Percentiles rank a stretch among this genome's conserved stretches.
phyloP scores from a whole-genome alignment of 495 filamentous ascomycete species.

The Xylaria longipes region DNA sequence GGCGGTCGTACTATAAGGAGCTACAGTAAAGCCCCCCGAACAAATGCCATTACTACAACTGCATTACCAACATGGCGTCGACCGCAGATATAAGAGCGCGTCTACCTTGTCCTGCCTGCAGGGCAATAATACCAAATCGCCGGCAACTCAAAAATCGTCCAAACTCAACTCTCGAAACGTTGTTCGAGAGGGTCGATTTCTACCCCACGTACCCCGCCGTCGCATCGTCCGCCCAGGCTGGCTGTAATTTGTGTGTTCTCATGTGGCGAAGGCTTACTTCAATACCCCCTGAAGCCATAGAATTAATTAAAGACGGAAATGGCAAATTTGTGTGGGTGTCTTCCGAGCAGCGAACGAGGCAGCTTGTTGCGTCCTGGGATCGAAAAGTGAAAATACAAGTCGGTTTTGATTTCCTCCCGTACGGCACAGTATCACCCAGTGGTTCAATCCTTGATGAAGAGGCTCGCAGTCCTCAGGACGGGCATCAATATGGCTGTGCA shows the following conservation, averaged over 20 bases:
- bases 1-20: too few relatives aligned
- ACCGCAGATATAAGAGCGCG: neutral
- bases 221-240: constrained; percentile 1
- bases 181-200: neutral
- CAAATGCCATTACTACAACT: neutral
- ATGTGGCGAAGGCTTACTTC: constrained; percentile 7
- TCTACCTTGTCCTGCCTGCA: constrained; percentile 3
- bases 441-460: neutral
- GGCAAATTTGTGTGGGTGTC: neutral
- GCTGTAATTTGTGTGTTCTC: constrained; percentile 1
- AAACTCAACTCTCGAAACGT: neutral
- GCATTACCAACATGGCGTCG: constrained; percentile 1
- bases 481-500: neutral
- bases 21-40: too few relatives aligned
- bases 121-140: neutral
- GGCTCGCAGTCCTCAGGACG: neutral
- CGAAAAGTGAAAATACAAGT: constrained; percentile 21
- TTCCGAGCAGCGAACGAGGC: neutral
- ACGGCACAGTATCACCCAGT: neutral
- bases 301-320: neutral
- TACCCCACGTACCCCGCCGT: neutral
- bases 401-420: neutral
- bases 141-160: neutral
- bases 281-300: constrained; percentile 8
- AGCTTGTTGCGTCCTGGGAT: constrained; percentile 20